Evolutionary conservation across 768 basidiomycete genomes (phyloP), one percentile per base, ranked within the genome.

Genomic region (Hemileccinum impolitum): DNA sequence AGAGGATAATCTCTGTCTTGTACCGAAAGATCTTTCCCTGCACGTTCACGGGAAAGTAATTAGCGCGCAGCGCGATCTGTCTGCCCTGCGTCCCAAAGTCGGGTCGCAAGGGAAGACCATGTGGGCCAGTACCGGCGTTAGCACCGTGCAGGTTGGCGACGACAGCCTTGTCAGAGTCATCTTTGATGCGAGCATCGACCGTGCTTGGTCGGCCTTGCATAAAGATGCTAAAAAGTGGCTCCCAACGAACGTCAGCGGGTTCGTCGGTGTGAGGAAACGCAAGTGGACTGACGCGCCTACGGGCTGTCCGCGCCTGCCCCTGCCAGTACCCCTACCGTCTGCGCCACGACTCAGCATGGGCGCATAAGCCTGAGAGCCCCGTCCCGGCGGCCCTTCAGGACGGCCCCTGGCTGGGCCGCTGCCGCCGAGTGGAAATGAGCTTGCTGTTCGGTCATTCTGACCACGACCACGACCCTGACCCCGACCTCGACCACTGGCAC

Each of bases 151-250:
- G 59, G 1, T 50, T 49, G 9, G 58, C 55, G 9, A 79, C 63
- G 30, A 72, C 63, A 19, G 62, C 59, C 51, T 69, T 65, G 58
- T 76, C 72, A 2, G 71, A 72, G 36, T 49, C 59, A 54, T 73
- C 70, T 57, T 56, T 18, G 71, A 63, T 50, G 70, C 88, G 88
- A 44, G 75, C 68, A 51, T 81, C 75, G 39, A 90, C 60, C n/a
- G 75, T 71, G 52, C 53, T 78, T 68, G 65, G 60, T 55, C 54
- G 56, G 45, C 56, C 61, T 31, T 63, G 62, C 41, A 65, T 65
- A 59, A 75, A 78, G 46, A 57, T 55, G 21, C 50, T 44, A 43
- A 11, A 23, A 32, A 32, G 10, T 14, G 18, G 23, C 23, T n/a
- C n/a, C 23, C 23, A 23, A 23, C 23, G 6, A 23, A 23, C 1